phyloP scores from a whole-genome alignment of 331 rosid genomes.

The Phaseolus coccineus region DNA sequence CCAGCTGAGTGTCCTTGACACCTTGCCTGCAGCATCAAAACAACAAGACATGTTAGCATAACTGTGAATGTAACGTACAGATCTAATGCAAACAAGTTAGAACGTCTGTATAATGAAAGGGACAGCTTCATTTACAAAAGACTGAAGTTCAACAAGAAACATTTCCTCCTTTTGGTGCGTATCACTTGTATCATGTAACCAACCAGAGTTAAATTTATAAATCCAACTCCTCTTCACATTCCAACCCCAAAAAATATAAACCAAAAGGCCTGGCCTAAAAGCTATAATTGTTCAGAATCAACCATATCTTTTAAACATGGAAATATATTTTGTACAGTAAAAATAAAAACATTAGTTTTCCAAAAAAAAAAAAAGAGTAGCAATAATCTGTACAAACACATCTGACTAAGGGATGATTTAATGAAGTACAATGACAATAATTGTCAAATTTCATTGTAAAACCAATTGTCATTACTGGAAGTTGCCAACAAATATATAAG shows the following conservation, averaged over 20 bases:
- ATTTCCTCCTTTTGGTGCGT: constrained; percentile 21
- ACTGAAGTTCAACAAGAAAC: constrained; percentile 36
- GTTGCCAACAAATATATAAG: too few relatives aligned
- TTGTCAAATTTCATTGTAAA: neutral
- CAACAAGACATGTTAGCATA: constrained; percentile 13
- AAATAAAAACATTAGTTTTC: neutral
- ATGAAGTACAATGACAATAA: constrained; percentile 7
- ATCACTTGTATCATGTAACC: constrained; percentile 18
- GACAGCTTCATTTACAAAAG: constrained; percentile 34
- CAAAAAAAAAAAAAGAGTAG: constrained; percentile 7
- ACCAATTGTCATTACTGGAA: too few relatives aligned
- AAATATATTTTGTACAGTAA: neutral
- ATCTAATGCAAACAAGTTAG: constrained; percentile 35
- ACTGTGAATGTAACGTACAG: constrained; percentile 28
- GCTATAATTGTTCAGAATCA: constrained; percentile 23
- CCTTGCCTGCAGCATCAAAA: constrained; percentile 65
- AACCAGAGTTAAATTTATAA: constrained; percentile 23
- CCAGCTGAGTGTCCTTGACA: constrained; percentile 93
- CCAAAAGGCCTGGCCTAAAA: constrained; percentile 1
- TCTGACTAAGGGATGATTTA: constrained; percentile 1
- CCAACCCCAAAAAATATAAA: constrained; percentile 12
- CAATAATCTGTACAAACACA: neutral
- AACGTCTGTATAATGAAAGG: constrained; percentile 30
- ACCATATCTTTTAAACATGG: constrained; percentile 10
- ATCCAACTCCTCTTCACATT: constrained; percentile 24